Base-by-base conservation (phyloP, 2,329 filamentous ascomycete species). In the Simplicillium aogashimaense region DNA sequence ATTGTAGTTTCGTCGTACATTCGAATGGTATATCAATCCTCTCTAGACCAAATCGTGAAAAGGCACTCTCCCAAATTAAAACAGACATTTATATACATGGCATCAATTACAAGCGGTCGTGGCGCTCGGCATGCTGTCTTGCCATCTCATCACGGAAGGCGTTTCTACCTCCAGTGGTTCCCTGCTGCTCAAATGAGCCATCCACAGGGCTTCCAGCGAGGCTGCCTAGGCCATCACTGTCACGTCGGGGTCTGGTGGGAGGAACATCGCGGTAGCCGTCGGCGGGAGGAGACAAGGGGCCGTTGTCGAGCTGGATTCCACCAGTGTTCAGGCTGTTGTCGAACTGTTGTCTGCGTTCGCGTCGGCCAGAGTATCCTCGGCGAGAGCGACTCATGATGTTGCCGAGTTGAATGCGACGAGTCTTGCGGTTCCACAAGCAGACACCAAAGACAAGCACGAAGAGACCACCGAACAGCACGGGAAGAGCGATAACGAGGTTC, bases 361-460 rank as follows among this genome's bases (percentile, higher is more conserved):
- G 53, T 42, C 64, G 57, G 43, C 68, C 65, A 10, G 52, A 56
- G 54, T 72, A 72, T 32, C 70, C 66, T 45, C 62, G 51, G 28
- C 63, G 56, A 33, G 48, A 47, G 38, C 69, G 65, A 48, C 66
- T 60, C 64, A 75, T 70, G 56, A 76, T 58, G 50, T 67, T 72
- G 39, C 69, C 72, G 36, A 78, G 51, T 4, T 59, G 57, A 44
- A 78, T 72, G 44, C 54, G 54, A 41, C 74, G 66, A n/a, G 62
- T 56, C 50, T 67, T 64, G 40, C 65, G 61, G 56, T 76, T 74
- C 65, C 67, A 76, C 64, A 81, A 40, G 60, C 70, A 65, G 57
- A 78, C 53, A 57, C 80, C 64, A 59, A 79, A 34, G 49, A 76
- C 43, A 46, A 72, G 59, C 37, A 76, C 44, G 33, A 61, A 36